Base-by-base conservation (phyloP, 2,329 filamentous ascomycete species). In the Sphaerulina vaccinii region DNA sequence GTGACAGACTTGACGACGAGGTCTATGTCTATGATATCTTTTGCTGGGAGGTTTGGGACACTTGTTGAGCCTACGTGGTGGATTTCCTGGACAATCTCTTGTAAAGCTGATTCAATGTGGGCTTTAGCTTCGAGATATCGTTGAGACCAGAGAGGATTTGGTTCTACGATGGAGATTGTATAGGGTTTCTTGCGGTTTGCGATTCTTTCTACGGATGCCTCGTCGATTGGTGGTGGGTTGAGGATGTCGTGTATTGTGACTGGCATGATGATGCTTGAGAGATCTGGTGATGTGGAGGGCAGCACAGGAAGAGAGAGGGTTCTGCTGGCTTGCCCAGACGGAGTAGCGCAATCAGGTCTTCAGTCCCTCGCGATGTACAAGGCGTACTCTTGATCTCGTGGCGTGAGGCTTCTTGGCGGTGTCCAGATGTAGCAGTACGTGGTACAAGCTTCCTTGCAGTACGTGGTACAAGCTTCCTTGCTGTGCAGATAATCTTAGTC, bases 1-100 rank as follows among this genome's bases (percentile, higher is more conserved):
- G 57, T 56, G 19, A 70, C 52, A 41, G 78, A 67, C 39, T 22
- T 52, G 6, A 81, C 68, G 3, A 73, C 67, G 7, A 81, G 63
- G 58, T 81, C 79, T 22, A 81, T 70, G 60, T 81, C 79, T 40
- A 81, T 76, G 40, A 80, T 65, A 23, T 70, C 68, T 65, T 81
- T 81, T 39, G 79, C 78, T 0, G 75, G 68, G 3, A 81, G 70
- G 6, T 64, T 67, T 0, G 75, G 75, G 5, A 81, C 68, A 44
- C 74, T 75, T 22, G 79, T 81, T 10, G 76, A 79, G 21, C 79
- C 79, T 24, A 74, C 68, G 59, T 81, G 78, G 15, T 66, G 57
- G 45, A 81, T 65, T 18, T 64, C 60, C 10, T 29, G 19, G 39
- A 22, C 16, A 15, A 23, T 21, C 15, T 37, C 23, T n/a, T 68